These are phyloP conservation scores for Angomonas ambiguus DNA, from an alignment of 208 protist species.

Conservation along the genomic window DNA sequence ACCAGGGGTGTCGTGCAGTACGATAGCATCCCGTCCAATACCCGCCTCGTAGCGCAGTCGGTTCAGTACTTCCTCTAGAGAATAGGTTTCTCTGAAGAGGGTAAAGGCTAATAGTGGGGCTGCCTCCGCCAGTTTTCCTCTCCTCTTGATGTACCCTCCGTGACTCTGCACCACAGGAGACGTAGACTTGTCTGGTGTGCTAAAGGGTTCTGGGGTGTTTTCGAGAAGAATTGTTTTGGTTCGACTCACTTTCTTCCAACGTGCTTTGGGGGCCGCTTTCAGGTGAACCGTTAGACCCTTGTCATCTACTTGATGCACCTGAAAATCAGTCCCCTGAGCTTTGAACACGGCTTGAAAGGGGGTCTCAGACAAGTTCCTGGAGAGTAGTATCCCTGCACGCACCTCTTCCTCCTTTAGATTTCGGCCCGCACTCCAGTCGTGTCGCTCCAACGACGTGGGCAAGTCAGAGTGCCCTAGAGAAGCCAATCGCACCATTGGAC, in stretches of 20 bases:
- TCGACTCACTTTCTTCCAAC: constrained; percentile 78
- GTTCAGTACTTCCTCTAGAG: constrained; percentile 37
- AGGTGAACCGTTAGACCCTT: not conserved
- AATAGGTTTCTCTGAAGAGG: constrained; percentile 66
- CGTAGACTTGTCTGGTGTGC: constrained; percentile 56
- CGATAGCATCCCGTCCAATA: constrained; percentile 39
- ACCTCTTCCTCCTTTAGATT: constrained; percentile 47
- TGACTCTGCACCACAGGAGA: constrained; percentile 57
- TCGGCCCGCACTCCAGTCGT: constrained; percentile 58
- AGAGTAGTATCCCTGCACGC: constrained; percentile 45
- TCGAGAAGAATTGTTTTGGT: constrained; percentile 62
- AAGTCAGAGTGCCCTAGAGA: not conserved
- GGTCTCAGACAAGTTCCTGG: not conserved
- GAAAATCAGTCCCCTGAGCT: constrained; percentile 58
- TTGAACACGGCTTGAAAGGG: constrained; percentile 46
- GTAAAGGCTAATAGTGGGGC: constrained; percentile 62
- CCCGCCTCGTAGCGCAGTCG: constrained; percentile 70
- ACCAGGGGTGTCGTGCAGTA: constrained; percentile 33
- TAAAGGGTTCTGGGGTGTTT: constrained; percentile 52
- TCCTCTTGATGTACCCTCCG: constrained; percentile 63
- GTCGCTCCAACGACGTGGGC: constrained; percentile 16
- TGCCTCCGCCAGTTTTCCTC: constrained; percentile 46
- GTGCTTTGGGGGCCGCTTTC: constrained; percentile 30
- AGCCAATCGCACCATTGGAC: constrained; percentile 28
- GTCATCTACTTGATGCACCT: constrained; percentile 63